Evolutionary conservation across 2,329 filamentous ascomycete species (phyloP).

Genomic region (Xylaria sp.): DNA sequence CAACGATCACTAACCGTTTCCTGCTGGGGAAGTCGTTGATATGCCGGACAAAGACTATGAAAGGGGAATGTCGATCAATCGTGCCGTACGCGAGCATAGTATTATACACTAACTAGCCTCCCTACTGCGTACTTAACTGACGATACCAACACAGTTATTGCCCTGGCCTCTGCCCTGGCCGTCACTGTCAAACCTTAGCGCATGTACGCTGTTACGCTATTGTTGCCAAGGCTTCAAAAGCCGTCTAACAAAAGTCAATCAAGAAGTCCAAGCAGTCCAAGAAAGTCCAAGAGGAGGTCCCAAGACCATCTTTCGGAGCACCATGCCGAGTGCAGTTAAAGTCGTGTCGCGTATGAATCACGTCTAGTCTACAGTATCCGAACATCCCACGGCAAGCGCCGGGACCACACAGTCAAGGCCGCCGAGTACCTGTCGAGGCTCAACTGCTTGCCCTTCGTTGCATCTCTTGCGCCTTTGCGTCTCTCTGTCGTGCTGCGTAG

Average conservation of each 20-base stretch:
- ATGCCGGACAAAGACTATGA: not conserved
- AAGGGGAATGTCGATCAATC: not conserved
- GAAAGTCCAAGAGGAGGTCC: conserved; percentile 8
- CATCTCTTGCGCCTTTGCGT: not conserved
- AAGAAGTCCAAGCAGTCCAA: conserved; percentile 17
- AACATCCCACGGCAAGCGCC: too few species aligned
- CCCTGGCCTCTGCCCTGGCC: not conserved
- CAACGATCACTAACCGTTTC: not conserved
- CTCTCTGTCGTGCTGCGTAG: too few species aligned
- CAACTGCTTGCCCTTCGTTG: not conserved
- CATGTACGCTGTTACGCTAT: too few species aligned
- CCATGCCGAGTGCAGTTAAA: conserved; percentile 22
- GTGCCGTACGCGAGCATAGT: not conserved
- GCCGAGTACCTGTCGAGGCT: too few species aligned
- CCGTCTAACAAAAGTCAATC: not conserved
- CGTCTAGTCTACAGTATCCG: conserved; percentile 17
- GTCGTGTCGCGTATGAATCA: conserved; percentile 6
- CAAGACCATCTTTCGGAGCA: conserved; percentile 1
- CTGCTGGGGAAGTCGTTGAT: not conserved
- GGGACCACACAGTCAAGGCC: too few species aligned
- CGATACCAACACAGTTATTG: too few species aligned
- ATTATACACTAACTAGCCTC: too few species aligned
- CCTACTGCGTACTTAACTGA: too few species aligned
- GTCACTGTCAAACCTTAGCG: not conserved
- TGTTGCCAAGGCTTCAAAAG: conserved; percentile 21